Evolutionary conservation across 176 grass and related monocot genomes (phyloP).

Genomic region (Ananas comosus): DNA sequence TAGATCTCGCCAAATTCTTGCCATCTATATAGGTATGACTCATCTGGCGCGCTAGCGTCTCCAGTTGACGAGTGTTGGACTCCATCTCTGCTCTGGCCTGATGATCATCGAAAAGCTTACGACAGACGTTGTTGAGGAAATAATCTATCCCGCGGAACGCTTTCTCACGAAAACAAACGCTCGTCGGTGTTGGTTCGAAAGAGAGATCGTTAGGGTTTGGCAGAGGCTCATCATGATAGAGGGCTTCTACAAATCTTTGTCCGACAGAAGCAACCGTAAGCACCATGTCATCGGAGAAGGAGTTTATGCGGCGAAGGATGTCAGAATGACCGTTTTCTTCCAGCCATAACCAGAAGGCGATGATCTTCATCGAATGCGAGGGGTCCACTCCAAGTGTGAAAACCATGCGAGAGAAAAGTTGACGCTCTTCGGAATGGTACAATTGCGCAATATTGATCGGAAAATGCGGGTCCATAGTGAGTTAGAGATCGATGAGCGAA

Average conservation of each 20-base stretch:
- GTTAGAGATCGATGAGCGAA: neutral
- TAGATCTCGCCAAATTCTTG: neutral
- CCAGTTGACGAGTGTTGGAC: neutral
- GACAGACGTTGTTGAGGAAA: conserved; percentile 1
- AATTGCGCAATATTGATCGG: neutral
- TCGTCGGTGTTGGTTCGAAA: neutral
- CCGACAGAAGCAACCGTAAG: neutral
- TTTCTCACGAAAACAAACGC: neutral
- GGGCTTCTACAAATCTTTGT: conserved; percentile 3
- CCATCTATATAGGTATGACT: neutral
- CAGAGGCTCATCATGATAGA: neutral
- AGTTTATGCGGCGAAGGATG: neutral
- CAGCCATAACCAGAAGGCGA: conserved; percentile 57
- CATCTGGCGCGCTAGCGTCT: neutral
- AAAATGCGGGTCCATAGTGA: neutral
- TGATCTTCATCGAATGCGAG: conserved; percentile 34
- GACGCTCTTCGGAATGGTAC: conserved; percentile 6
- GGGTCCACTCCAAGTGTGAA: conserved; percentile 32
- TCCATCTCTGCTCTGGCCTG: neutral
- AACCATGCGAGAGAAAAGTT: conserved; percentile 37
- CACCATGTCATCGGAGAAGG: neutral
- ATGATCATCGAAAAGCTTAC: conserved; percentile 1
- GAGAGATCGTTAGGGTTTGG: neutral
- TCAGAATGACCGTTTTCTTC: conserved; percentile 13
- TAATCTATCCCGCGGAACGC: conserved; percentile 2